Conservation (phyloP, 768 basidiomycete genomes). For the Leucosporidium yakuticum region DNA sequence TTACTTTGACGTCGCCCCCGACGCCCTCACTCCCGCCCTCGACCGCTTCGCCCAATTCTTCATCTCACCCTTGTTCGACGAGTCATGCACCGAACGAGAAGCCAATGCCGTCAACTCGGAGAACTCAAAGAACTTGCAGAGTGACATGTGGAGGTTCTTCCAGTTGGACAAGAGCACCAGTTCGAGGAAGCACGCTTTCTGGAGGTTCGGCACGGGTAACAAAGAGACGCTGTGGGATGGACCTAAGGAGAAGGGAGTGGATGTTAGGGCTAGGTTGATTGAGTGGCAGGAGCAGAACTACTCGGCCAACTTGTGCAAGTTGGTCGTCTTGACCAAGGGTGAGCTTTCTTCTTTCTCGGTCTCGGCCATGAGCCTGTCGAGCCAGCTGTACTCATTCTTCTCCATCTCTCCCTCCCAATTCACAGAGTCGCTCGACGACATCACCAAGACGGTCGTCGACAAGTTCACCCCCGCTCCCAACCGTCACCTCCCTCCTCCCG, state of each 20-base stretch:
- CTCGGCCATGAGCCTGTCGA: not conserved
- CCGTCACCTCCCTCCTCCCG: conserved; percentile 30
- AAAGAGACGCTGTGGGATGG: conserved; percentile 46
- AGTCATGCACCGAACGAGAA: conserved; percentile 79
- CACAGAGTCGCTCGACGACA: conserved; percentile 40
- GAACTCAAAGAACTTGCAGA: conserved; percentile 92
- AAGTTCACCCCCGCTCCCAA: conserved; percentile 40
- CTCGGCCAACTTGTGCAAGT: conserved; percentile 47
- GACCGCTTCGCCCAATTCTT: conserved; percentile 62
- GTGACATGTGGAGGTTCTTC: conserved; percentile 85
- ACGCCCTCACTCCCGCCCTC: conserved; percentile 40
- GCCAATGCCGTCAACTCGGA: conserved; percentile 96
- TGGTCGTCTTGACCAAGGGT: conserved; percentile 47
- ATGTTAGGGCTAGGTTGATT: conserved; percentile 47
- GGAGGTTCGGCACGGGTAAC: conserved; percentile 49
- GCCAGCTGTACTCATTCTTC: too few species aligned
- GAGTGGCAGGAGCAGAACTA: conserved; percentile 48
- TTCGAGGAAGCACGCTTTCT: conserved; percentile 46
- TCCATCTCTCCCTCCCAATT: too few species aligned
- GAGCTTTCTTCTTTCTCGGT: not conserved
- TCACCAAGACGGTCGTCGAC: conserved; percentile 36
- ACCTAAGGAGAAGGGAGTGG: conserved; percentile 42
- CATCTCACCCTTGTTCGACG: conserved; percentile 78
- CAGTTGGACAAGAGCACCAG: conserved; percentile 74
- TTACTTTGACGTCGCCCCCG: conserved; percentile 59